A percentile compares a stretch with the other conserved stretches of the same genome.
phyloP scores from a whole-genome alignment of 345 rosid genomes.

The Theobroma cacao region DNA sequence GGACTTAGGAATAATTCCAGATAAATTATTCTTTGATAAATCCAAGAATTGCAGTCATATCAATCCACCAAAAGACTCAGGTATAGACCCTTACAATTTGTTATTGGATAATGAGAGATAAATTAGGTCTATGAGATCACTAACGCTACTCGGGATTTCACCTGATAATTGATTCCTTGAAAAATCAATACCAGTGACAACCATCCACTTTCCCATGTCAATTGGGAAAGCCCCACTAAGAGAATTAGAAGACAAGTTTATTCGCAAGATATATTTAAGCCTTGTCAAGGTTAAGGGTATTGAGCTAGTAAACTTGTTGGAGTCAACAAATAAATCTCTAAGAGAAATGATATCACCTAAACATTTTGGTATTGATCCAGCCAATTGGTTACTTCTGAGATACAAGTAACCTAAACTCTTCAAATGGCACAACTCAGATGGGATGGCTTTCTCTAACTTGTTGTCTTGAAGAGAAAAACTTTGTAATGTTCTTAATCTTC shows the following conservation, averaged over 20 bases:
- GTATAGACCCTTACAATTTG: too few species aligned
- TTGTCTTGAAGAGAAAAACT: not conserved
- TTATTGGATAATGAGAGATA: too few species aligned
- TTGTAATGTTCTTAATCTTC: conserved; percentile 2
- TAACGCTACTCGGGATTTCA: conserved; percentile 10
- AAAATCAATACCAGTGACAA: not conserved
- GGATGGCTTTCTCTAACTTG: not conserved
- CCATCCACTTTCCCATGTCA: conserved; percentile 16
- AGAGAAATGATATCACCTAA: not conserved
- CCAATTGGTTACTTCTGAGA: not conserved
- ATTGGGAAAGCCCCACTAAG: not conserved
- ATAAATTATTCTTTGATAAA: too few species aligned
- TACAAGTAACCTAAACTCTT: not conserved
- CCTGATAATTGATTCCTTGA: conserved; percentile 17
- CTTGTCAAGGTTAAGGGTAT: conserved; percentile 17
- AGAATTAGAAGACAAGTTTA: conserved; percentile 19
- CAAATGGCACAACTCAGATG: too few species aligned
- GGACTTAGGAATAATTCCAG: too few species aligned
- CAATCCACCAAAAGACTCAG: too few species aligned
- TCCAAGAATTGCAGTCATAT: too few species aligned
- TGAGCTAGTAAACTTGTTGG: conserved; percentile 4
- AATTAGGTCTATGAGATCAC: too few species aligned
- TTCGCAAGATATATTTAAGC: not conserved
- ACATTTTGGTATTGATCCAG: not conserved
- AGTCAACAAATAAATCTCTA: not conserved